Base-by-base conservation (phyloP, 1,139 yeast species). In the Geotrichum restrictum region DNA sequence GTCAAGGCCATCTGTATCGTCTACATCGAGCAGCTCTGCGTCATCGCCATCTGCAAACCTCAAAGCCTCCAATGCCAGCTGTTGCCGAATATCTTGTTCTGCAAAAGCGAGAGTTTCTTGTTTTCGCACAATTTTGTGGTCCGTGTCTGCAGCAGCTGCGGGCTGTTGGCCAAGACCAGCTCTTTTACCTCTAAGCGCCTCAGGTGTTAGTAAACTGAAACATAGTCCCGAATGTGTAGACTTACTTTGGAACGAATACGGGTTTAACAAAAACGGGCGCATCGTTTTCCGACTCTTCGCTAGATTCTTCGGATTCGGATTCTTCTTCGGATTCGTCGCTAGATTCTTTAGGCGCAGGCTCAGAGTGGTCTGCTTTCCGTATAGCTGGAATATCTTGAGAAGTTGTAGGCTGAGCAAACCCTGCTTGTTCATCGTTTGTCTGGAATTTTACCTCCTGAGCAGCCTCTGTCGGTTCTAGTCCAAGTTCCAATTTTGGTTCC, bases 1-100 rank as follows among this genome's bases (percentile, higher is more conserved):
- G 56, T 79, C 80, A 13, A 77, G 40, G 36, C 76, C 81, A 60
- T 80, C 85, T 0, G 82, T 77, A 58, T 80, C 85, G 58, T 79
- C 82, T 1, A 79, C 67, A 0, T 69, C 72, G 6, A 65, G 69
- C 14, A 63, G 58, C 16, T 60, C 68, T 19, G 64, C 66, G 21
- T 58, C 61, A 7, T 59, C 58, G 33, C 49, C 45, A 39, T 43
- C 41, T 3, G 37, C 44, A 34, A 40, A 29, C 21, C 27, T 33
- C 19, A 47, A 13, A 13, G 40, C 48, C 22, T 50, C 52, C 19
- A 27, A 34, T n/a, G 48, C 49, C 8, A 36, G 34, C 46, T 68
- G 69, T n/a, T 60, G 63, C 40, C 58, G 60, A 22, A 64, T 61
- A 40, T 61, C 62, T 7, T 59, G 52, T 48, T 69, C 69, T 7